These are phyloP conservation scores for Paramyrothecium roridum DNA, from an alignment of 2,329 filamentous ascomycete species.

Conservation along the genomic window DNA sequence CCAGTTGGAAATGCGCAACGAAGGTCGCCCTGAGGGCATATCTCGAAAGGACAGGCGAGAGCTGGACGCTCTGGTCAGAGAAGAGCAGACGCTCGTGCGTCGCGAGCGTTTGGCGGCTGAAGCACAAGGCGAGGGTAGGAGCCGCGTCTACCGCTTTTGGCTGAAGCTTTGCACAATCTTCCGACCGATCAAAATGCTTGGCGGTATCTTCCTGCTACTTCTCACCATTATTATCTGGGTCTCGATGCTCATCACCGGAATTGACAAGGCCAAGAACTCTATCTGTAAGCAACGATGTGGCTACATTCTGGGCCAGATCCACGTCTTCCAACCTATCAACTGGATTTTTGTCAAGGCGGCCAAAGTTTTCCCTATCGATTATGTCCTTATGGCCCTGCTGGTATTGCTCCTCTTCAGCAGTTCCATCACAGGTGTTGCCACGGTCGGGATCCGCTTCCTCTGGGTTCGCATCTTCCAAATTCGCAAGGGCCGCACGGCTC, in stretches of 20 bases:
- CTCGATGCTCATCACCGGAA: slow-evolving; percentile 91
- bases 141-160: slow-evolving; percentile 72
- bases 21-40: slow-evolving; percentile 70
- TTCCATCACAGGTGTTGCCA: slow-evolving; percentile 81
- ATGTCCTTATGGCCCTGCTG: slow-evolving; percentile 80
- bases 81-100: slow-evolving; percentile 88
- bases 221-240: slow-evolving; percentile 75
- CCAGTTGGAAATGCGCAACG: slow-evolving; percentile 82
- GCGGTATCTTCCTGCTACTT: slow-evolving; percentile 74
- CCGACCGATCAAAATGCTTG: slow-evolving; percentile 82
- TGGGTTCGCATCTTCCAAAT: slow-evolving; percentile 95
- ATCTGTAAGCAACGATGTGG: slow-evolving; percentile 87
- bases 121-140: slow-evolving; percentile 72
- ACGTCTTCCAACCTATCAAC: slow-evolving; percentile 94
- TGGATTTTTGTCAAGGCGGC: slow-evolving; percentile 75
- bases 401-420: slow-evolving; percentile 85
- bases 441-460: slow-evolving; percentile 89
- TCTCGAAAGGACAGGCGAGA: slow-evolving; percentile 85
- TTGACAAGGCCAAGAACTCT: slow-evolving; percentile 96
- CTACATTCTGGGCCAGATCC: slow-evolving; percentile 82
- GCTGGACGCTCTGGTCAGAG: slow-evolving; percentile 79
- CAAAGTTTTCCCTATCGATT: slow-evolving; percentile 86
- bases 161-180: slow-evolving; percentile 78
- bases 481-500: slow-evolving; percentile 81
- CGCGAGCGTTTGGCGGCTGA: slow-evolving; percentile 85